These are phyloP conservation scores for Termitomyces sp. DNA, from an alignment of 768 basidiomycete species.

Conservation along the genomic window DNA sequence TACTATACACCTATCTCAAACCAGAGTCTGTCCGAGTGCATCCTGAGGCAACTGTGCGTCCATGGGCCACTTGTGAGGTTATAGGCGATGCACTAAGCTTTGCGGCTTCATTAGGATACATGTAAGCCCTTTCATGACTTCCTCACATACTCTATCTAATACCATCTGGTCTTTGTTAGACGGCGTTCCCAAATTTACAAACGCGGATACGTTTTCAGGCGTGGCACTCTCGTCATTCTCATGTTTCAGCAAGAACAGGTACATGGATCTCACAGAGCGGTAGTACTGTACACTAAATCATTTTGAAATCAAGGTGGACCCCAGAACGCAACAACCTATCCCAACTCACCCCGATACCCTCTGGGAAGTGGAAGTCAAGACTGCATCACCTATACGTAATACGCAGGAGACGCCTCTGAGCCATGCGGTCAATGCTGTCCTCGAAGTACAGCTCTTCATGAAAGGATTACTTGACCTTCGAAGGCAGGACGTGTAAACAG, in stretches of 20 bases:
- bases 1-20: slow-evolving; percentile 74
- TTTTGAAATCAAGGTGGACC: slow-evolving; percentile 50
- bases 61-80: slow-evolving; percentile 78
- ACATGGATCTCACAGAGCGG: slow-evolving; percentile 10
- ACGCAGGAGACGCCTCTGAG: slow-evolving; percentile 74
- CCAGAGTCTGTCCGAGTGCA: slow-evolving; percentile 81
- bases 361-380: slow-evolving; percentile 88
- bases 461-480: slow-evolving; percentile 77
- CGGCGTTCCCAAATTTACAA: slow-evolving; percentile 77
- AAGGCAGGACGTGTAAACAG: slow-evolving; percentile 57
- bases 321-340: slow-evolving; percentile 67
- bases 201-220: slow-evolving; percentile 70
- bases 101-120: slow-evolving; percentile 73
- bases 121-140: slow-evolving; percentile 33
- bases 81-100: slow-evolving; percentile 77
- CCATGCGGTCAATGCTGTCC: slow-evolving; percentile 63
- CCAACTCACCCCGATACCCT: slow-evolving; percentile 76
- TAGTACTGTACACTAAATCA: slow-evolving; percentile 1
- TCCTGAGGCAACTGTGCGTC: slow-evolving; percentile 82
- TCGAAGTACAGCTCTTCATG: slow-evolving; percentile 80
- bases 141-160: not conserved
- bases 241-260: slow-evolving; percentile 88
- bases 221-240: slow-evolving; percentile 65
- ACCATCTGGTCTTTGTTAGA: slow-evolving; percentile 23
- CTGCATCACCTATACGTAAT: slow-evolving; percentile 71